These are phyloP conservation scores for Scedosporium boydii DNA, from an alignment of 2,329 filamentous ascomycete species.

Conservation along the genomic window DNA sequence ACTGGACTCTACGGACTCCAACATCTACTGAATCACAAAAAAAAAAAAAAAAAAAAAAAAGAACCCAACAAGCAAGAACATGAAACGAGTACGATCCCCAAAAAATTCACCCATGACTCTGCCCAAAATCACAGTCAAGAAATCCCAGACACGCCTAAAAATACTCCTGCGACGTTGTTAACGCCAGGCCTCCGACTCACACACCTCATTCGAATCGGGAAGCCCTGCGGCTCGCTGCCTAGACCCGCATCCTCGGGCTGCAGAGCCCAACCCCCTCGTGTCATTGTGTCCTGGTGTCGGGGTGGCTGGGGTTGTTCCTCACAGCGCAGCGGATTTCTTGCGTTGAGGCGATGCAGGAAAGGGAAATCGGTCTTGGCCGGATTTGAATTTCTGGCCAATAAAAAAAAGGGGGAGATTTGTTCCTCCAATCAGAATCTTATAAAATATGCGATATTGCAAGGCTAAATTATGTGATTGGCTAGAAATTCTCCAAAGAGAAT, in stretches of 20 bases:
- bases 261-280: background rate
- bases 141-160: background rate
- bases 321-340: too few relatives aligned
- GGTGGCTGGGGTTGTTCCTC: background rate
- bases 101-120: background rate
- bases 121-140: background rate
- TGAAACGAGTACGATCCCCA: background rate
- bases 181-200: background rate
- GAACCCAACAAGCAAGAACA: background rate
- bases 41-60: background rate
- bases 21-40: background rate
- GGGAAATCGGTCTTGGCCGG: background rate
- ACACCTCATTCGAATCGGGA: background rate
- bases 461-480: background rate
- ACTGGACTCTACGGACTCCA: background rate
- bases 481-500: background rate
- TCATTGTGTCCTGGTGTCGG: background rate
- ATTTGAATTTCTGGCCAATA: background rate
- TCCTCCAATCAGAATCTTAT: background rate
- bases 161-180: background rate
- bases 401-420: background rate
- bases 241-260: background rate
- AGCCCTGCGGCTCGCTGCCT: background rate
- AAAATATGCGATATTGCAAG: background rate
- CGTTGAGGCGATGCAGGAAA: background rate